A percentile compares a stretch with the other conserved stretches of the same genome.
phyloP scores from a whole-genome alignment of 129 eudicot species.

The Rutidosis leptorrhynchoides region DNA sequence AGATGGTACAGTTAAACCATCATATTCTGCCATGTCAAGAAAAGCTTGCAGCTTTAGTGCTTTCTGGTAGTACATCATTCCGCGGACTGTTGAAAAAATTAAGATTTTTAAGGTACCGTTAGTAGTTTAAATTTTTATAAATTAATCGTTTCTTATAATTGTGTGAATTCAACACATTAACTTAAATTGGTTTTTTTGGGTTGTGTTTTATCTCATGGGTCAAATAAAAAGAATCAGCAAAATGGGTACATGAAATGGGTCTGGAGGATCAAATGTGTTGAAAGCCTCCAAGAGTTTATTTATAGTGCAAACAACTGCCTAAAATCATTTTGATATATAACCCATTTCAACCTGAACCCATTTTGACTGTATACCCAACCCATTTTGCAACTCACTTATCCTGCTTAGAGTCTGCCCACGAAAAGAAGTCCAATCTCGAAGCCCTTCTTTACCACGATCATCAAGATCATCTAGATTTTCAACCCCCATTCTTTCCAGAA shows the following conservation, averaged over 20 bases:
- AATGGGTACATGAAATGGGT: not conserved
- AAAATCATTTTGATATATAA: not conserved
- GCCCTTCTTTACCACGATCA: conserved; percentile 50
- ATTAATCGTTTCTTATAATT: conserved; percentile 5
- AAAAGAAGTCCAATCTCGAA: conserved; percentile 91
- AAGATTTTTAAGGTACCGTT: conserved; percentile 14
- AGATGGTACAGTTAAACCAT: too few relatives aligned
- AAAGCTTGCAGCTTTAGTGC: conserved; percentile 91
- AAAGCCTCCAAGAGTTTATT: not conserved
- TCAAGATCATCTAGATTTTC: conserved; percentile 38
- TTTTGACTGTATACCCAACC: conserved; percentile 1
- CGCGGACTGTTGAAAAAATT: conserved; percentile 57
- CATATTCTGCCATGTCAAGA: conserved; percentile 94
- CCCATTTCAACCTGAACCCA: not conserved
- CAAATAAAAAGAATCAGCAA: not conserved
- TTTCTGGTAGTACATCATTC: conserved; percentile 96
- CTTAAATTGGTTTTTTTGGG: not conserved
- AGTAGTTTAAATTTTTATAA: too few relatives aligned
- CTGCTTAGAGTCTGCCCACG: conserved; percentile 94
- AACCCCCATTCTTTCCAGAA: conserved; percentile 65
- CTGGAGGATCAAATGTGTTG: not conserved
- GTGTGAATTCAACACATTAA: conserved; percentile 4
- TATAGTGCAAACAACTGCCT: not conserved
- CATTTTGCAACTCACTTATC: conserved; percentile 52
- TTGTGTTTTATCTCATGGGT: not conserved